phyloP scores from a whole-genome alignment of 495 filamentous ascomycete species.

The Trichoderma asperelloides region DNA sequence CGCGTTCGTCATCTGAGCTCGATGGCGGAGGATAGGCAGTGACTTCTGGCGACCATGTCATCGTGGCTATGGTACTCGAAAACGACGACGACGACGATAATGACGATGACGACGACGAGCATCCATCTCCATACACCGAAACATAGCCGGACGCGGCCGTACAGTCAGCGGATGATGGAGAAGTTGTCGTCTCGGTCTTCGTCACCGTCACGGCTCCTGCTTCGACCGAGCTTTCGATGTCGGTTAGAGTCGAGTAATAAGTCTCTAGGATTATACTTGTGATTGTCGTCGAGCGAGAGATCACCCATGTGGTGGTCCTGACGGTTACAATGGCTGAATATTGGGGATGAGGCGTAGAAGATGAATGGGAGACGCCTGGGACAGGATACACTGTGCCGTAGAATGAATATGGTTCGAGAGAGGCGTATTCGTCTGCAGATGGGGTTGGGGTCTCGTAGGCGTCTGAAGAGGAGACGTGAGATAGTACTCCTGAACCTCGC shows the following conservation, averaged over 20 bases:
- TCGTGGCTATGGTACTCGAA: not conserved
- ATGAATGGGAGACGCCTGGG: not conserved
- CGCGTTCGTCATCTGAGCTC: not conserved
- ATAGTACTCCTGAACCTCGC: not conserved
- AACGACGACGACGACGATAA: not conserved
- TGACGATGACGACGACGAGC: not conserved
- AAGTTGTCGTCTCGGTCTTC: not conserved
- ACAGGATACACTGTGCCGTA: not conserved
- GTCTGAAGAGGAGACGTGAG: not conserved
- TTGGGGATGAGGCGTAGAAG: not conserved
- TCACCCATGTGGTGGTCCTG: not conserved
- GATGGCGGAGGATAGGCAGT: not conserved
- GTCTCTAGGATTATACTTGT: conserved; percentile 1
- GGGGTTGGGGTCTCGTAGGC: not conserved
- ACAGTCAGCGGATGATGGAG: not conserved
- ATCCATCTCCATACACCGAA: not conserved
- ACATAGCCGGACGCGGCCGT: not conserved
- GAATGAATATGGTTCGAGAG: not conserved
- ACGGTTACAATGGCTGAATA: not conserved
- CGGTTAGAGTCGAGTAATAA: not conserved
- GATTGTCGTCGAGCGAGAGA: not conserved
- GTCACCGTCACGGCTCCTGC: not conserved
- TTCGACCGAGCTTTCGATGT: not conserved
- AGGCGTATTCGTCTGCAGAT: not conserved
- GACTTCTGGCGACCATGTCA: not conserved